Base-by-base conservation (phyloP, 75 land plant genomes). In the Isoetes taiwanensis region DNA sequence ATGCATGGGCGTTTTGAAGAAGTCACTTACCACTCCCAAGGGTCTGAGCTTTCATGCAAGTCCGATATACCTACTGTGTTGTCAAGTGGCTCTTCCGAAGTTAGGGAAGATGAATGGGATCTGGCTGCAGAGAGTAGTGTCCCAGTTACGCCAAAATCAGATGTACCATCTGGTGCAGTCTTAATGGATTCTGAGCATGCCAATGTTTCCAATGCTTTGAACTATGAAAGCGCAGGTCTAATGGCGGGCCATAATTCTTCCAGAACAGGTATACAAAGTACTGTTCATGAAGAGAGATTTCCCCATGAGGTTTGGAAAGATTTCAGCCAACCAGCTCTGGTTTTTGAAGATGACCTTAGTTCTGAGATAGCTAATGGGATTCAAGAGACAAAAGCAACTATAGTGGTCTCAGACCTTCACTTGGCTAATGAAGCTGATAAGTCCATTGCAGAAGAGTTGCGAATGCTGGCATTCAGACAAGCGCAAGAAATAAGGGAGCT, bases 1-100 rank as follows among this genome's bases (percentile, higher is more conserved):
- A 64, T 67, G 62, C 67, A 76, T 57, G 79, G 77, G 33, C 65
- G 77, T n/a, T 72, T 75, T 57, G 77, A 75, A 56, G 77, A 75
- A 42, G 64, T 75, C 2, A 63, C 74, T 8, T 67, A 73, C 50
- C 59, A 62, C n/a, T 40, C 64, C 2, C 57, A 55, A 53, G 58
- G 54, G 25, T 65, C 63, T 23, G 71, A 65, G 31, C 31, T 34
- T 30, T 70, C 67, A 11, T 61, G 42, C 59, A 53, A 58, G 26
- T 64, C 58, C 3, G 72, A 69, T n/a, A 63, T 56, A 14, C 29
- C 55, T 4, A 55, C 33, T 14, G 28, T 59, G 34, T 54, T 71
- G 33, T 21, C 73, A 16, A 48, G 50, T 71, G 76, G 57, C 19
- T 52, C 65, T 4, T 66, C 73, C 30, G 56, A 38, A 1, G 54